These are phyloP conservation scores for Nakazawaea populi DNA, from an alignment of 805 yeast species.

Conservation along the genomic window DNA sequence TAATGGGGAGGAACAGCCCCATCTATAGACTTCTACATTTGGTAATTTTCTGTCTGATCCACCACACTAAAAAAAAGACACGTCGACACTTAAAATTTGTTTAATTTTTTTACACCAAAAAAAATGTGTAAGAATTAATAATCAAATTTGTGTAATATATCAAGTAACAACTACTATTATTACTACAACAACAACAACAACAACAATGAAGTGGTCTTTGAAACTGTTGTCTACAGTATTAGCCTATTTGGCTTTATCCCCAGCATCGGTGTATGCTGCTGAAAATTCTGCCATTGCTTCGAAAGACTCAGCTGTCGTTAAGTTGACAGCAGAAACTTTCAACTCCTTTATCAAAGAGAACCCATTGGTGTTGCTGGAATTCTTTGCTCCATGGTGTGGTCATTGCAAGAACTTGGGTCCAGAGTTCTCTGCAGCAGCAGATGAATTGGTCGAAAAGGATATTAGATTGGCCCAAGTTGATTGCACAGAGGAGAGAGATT, in stretches of 20 bases:
- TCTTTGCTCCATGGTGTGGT: constrained; percentile 98
- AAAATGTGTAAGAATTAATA: no score
- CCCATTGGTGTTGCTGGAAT: constrained; percentile 79
- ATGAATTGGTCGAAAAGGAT: constrained; percentile 48
- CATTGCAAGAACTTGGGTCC: constrained; percentile 90
- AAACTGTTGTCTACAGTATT: constrained; percentile 8
- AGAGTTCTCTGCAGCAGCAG: constrained; percentile 69
- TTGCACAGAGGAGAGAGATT: constrained; percentile 71
- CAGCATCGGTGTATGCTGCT: constrained; percentile 21
- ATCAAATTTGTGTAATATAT: not conserved
- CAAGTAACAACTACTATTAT: not conserved
- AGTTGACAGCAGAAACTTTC: constrained; percentile 63
- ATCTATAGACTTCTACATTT: no score
- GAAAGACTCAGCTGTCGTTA: constrained; percentile 82
- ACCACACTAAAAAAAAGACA: not conserved
- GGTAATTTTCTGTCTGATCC: no score
- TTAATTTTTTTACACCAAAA: not conserved
- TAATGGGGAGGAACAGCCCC: no score
- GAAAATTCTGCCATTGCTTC: constrained; percentile 65
- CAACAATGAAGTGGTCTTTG: constrained; percentile 5
- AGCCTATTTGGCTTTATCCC: constrained; percentile 6
- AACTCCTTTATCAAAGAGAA: constrained; percentile 60
- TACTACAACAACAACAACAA: not conserved
- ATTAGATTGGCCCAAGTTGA: constrained; percentile 79
- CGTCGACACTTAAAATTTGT: not conserved